Percentiles rank a stretch among this genome's conserved stretches.
These are phyloP conservation scores for Boletales sp. DNA, from an alignment of 768 basidiomycete genomes.

Conservation along the genomic window DNA sequence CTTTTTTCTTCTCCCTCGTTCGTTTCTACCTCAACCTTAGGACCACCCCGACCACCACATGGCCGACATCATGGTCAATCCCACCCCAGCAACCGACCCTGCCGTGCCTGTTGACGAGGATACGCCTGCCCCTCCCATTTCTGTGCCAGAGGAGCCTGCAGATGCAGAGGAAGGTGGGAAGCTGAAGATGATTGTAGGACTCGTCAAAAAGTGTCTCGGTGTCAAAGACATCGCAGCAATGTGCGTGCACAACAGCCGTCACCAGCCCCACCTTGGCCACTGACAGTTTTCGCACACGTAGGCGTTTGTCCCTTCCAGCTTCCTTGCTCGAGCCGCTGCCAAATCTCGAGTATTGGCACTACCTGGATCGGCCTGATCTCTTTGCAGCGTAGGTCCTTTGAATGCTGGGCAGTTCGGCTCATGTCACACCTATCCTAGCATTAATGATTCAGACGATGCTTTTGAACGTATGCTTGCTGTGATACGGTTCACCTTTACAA, in stretches of 20 bases:
- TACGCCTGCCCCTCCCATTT: slow-evolving; percentile 52
- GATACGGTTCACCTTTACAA: slow-evolving; percentile 83
- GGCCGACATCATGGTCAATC: slow-evolving; percentile 16
- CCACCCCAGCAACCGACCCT: slow-evolving; percentile 5
- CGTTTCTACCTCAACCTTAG: background rate
- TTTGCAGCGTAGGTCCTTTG: slow-evolving; percentile 75
- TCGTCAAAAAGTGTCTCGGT: slow-evolving; percentile 87
- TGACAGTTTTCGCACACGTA: slow-evolving; percentile 30
- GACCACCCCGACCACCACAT: slow-evolving; percentile 7
- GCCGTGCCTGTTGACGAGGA: slow-evolving; percentile 42
- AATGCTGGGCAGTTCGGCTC: background rate
- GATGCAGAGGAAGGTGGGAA: slow-evolving; percentile 85
- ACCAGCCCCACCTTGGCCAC: slow-evolving; percentile 7
- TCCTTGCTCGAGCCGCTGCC: slow-evolving; percentile 92
- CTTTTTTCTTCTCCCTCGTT: slow-evolving; percentile 7
- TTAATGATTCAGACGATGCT: slow-evolving; percentile 90
- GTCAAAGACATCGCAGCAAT: slow-evolving; percentile 95
- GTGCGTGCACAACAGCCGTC: slow-evolving; percentile 42
- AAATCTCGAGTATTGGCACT: slow-evolving; percentile 96
- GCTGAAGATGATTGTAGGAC: slow-evolving; percentile 89
- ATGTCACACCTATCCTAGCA: slow-evolving; percentile 42
- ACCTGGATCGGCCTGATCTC: slow-evolving; percentile 85
- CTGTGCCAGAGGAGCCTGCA: slow-evolving; percentile 66
- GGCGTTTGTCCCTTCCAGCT: slow-evolving; percentile 90
- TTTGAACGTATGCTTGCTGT: slow-evolving; percentile 94